Evolutionary conservation across 345 rosid genomes (phyloP).

Genomic region (Nephelium lappaceum): DNA sequence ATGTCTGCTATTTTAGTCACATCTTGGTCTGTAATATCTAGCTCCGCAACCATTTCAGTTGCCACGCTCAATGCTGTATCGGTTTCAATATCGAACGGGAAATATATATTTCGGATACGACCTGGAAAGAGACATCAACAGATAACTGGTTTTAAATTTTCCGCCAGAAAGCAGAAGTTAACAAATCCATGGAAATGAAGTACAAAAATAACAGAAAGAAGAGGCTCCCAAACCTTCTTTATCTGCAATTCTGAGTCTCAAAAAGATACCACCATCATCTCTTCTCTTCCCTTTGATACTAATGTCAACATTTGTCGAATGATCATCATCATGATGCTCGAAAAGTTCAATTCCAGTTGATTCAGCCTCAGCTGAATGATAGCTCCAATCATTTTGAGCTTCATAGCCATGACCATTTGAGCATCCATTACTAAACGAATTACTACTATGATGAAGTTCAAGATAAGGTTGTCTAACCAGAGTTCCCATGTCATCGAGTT

Average conservation of each 20-base stretch:
- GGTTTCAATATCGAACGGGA: constrained; percentile 70
- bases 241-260: constrained; percentile 73
- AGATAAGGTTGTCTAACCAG: constrained; percentile 55
- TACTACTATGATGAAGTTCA: constrained; percentile 38
- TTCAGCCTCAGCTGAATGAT: constrained; percentile 55
- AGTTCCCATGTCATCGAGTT: constrained; percentile 45
- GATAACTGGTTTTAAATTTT: neutral
- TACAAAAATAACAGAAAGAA: constrained; percentile 1
- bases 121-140: constrained; percentile 43
- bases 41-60: constrained; percentile 92
- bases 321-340: constrained; percentile 67
- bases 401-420: constrained; percentile 41
- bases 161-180: neutral
- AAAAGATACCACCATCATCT: constrained; percentile 63
- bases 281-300: constrained; percentile 79
- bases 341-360: constrained; percentile 69
- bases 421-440: constrained; percentile 46
- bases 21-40: constrained; percentile 81
- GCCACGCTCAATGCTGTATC: constrained; percentile 92
- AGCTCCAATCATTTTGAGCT: constrained; percentile 52
- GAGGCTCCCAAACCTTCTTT: constrained; percentile 67
- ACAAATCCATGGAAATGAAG: constrained; percentile 3
- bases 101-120: constrained; percentile 76
- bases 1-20: constrained; percentile 80
- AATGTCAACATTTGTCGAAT: constrained; percentile 55